A percentile compares a stretch with the other conserved stretches of the same genome.
Conservation (phyloP, 768 basidiomycete species). For the Coprinopsis marcescibilis region DNA sequence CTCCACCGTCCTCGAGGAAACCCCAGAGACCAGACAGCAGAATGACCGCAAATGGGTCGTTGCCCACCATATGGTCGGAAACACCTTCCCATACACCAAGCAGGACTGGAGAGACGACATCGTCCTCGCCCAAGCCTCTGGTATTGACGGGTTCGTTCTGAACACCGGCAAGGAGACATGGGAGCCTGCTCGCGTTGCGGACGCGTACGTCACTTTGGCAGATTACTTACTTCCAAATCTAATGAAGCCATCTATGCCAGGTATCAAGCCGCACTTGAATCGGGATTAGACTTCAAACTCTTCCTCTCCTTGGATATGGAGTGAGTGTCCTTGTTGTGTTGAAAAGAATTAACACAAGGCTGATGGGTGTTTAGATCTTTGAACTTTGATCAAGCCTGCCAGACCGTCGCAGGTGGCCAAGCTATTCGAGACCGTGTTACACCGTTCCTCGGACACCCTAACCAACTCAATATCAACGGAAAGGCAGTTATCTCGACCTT, state of each 20-base stretch:
- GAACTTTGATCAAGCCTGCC: conserved; percentile 44
- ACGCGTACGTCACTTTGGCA: conserved; percentile 49
- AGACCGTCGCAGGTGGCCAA: conserved; percentile 40
- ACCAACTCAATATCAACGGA: conserved; percentile 43
- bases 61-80: conserved; percentile 62
- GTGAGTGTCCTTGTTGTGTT: conserved; percentile 29
- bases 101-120: conserved; percentile 49
- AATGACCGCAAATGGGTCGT: conserved; percentile 41
- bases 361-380: conserved; percentile 41
- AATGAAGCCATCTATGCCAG: conserved; percentile 21
- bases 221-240: background rate
- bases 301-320: conserved; percentile 80
- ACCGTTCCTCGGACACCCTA: conserved; percentile 49
- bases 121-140: conserved; percentile 45
- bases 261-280: conserved; percentile 49
- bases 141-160: conserved; percentile 67
- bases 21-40: background rate
- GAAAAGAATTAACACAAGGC: too few relatives aligned
- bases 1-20: too few relatives aligned
- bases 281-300: conserved; percentile 57
- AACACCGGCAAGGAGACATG: conserved; percentile 64
- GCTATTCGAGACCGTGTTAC: conserved; percentile 53
- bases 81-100: conserved; percentile 55
- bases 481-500: conserved; percentile 65
- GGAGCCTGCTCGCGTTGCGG: conserved; percentile 55